Evolutionary conservation across 2,329 filamentous ascomycete species (phyloP).

Genomic region (Davidsoniella australis): DNA sequence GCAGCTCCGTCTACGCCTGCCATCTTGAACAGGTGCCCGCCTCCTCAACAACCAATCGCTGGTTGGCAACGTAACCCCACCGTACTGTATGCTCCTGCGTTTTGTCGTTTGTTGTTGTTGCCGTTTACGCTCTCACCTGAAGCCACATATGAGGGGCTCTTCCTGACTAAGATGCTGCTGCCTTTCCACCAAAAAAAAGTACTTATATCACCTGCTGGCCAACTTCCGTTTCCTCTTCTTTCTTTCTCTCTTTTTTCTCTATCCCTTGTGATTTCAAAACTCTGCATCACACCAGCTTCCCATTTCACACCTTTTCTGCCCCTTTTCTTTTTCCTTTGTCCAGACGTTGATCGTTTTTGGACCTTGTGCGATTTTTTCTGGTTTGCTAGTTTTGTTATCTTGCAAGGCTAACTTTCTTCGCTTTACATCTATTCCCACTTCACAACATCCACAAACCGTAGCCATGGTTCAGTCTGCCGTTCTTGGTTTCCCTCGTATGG

Average conservation of each 20-base stretch:
- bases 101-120: too few species aligned
- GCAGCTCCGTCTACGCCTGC: too few species aligned
- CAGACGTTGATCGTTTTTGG: slow-evolving; percentile 9
- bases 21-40: too few species aligned
- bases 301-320: neutral
- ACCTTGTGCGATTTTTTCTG: neutral
- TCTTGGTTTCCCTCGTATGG: slow-evolving; percentile 98
- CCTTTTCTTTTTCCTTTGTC: slow-evolving; percentile 1
- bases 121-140: too few species aligned
- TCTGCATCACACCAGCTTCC: slow-evolving; percentile 3
- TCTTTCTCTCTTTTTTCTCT: slow-evolving; percentile 5
- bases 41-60: too few species aligned
- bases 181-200: too few species aligned
- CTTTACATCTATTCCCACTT: neutral
- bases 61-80: too few species aligned
- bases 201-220: too few species aligned
- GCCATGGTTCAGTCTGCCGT: slow-evolving; percentile 55
- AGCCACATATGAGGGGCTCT: too few species aligned
- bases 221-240: slow-evolving; percentile 4
- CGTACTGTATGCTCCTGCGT: too few species aligned
- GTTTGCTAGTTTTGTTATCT: slow-evolving; percentile 5
- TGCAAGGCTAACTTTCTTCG: slow-evolving; percentile 1
- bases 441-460: slow-evolving; percentile 18
- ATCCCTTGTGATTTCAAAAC: slow-evolving; percentile 5
- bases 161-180: too few species aligned